Evolutionary conservation across 352 stramenopile species (phyloP), one percentile per base, ranked within the genome.

Genomic region (Phytophthora quininea): DNA sequence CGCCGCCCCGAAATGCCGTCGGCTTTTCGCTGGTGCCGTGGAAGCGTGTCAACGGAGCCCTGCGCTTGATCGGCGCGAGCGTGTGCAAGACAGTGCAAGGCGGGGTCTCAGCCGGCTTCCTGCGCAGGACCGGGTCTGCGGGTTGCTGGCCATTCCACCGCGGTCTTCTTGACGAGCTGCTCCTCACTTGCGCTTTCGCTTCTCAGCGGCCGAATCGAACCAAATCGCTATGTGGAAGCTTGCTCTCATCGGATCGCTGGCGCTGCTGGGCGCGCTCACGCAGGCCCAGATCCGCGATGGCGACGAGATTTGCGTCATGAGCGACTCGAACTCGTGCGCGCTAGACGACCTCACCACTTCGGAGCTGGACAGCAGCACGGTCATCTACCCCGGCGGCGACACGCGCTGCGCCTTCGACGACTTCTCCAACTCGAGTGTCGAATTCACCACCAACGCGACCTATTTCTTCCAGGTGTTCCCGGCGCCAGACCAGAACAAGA

Each of bases 391-490:
- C 3, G 78, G 78, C 4, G 77, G 78, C 29, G 54, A 73, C 30
- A 89, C 80, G 0, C 77, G 75, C n/a, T 89, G 80, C 58, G 79
- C 79, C 14, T 88, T 86, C 43, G 79, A 88, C 58, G 77, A 88
- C 62, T 84, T 76, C 57, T 70, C 53, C 45, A 68, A 79, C 45
- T 67, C 64, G 47, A 74, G 56, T n/a, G 69, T 77, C 12, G 62
- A 73, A 59, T 86, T 81, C 29, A 63, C 51, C n/a, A 83, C 78
- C 27, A 86, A 86, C 51, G 32, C 71, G 37, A 86, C 83, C 10
- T 93, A 86, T 71, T 91, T 91, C 60, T 91, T 91, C 71, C 81
- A 91, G 64, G 74, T 92, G 14, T 92, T 92, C 65, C 82, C 85
- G 27, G 74, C 76, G 33, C 62, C 68, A 15, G 67, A 80, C 15